A percentile compares a stretch with the other conserved stretches of the same genome.
Conservation (phyloP, 768 basidiomycete species). For the Lactarius pseudohatsudake region DNA sequence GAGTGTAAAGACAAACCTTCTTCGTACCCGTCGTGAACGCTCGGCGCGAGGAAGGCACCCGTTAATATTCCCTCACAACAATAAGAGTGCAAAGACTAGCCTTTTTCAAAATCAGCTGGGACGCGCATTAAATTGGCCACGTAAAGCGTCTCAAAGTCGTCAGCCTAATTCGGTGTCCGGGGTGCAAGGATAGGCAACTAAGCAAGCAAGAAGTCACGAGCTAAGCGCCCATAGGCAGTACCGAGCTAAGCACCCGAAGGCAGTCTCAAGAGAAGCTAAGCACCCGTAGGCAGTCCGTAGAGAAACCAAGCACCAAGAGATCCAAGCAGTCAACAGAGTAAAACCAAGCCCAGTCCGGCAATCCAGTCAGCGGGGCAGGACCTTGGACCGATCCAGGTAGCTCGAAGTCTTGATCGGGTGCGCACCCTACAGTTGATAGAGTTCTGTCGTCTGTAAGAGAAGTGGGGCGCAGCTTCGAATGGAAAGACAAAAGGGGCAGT, state of each 20-base stretch:
- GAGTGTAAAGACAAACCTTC: background rate
- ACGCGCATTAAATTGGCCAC: background rate
- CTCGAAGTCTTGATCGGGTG: constrained; percentile 12
- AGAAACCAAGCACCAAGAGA: constrained; percentile 2
- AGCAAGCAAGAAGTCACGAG: background rate
- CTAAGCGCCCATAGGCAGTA: background rate
- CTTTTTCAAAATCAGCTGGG: background rate
- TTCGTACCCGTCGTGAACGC: background rate
- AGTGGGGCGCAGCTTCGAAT: background rate
- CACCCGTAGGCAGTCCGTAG: constrained; percentile 6
- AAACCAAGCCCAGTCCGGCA: background rate
- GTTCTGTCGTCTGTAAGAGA: background rate
- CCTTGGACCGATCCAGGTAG: background rate
- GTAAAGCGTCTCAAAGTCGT: background rate
- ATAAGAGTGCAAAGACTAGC: background rate
- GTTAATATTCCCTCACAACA: background rate
- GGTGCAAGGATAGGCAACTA: background rate
- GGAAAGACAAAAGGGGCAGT: background rate
- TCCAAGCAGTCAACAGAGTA: background rate
- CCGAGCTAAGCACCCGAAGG: constrained; percentile 11
- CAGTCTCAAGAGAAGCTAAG: constrained; percentile 9
- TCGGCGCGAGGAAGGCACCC: background rate
- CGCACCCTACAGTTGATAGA: constrained; percentile 1
- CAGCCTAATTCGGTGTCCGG: background rate
- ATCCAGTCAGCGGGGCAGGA: background rate